Conservation (phyloP, 2,329 filamentous ascomycete genomes). For the Thyridium curvatum region DNA sequence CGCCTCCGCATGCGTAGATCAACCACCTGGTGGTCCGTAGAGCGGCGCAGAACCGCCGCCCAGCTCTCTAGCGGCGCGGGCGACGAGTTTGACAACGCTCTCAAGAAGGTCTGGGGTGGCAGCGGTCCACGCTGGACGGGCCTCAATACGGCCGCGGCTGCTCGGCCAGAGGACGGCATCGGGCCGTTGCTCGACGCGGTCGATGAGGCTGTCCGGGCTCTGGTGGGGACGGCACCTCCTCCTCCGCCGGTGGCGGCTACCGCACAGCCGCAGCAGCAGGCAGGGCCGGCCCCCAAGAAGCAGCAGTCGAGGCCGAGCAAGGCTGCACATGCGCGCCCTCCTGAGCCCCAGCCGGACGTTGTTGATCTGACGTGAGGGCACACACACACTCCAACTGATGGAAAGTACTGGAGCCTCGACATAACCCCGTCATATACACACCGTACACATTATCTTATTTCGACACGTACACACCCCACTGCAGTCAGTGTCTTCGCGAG, state of each 20-base stretch:
- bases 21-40: constrained; percentile 45
- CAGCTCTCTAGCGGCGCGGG: constrained; percentile 14
- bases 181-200: constrained; percentile 38
- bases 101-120: constrained; percentile 39
- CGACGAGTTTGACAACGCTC: constrained; percentile 27
- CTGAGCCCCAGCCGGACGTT: neutral
- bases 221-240: constrained; percentile 13
- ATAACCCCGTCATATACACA: too few species aligned
- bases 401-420: too few species aligned
- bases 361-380: neutral
- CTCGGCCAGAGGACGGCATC: constrained; percentile 30
- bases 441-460: too few species aligned
- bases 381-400: too few species aligned
- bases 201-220: constrained; percentile 36
- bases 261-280: neutral
- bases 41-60: constrained; percentile 22
- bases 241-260: constrained; percentile 1
- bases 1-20: constrained; percentile 41
- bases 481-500: too few species aligned
- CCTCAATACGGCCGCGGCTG: constrained; percentile 40
- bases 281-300: neutral
- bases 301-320: neutral
- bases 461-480: too few species aligned
- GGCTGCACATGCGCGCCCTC: neutral
- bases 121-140: constrained; percentile 40